These are phyloP conservation scores for Globisporangium polare DNA, from an alignment of 352 stramenopile species.

Conservation along the genomic window DNA sequence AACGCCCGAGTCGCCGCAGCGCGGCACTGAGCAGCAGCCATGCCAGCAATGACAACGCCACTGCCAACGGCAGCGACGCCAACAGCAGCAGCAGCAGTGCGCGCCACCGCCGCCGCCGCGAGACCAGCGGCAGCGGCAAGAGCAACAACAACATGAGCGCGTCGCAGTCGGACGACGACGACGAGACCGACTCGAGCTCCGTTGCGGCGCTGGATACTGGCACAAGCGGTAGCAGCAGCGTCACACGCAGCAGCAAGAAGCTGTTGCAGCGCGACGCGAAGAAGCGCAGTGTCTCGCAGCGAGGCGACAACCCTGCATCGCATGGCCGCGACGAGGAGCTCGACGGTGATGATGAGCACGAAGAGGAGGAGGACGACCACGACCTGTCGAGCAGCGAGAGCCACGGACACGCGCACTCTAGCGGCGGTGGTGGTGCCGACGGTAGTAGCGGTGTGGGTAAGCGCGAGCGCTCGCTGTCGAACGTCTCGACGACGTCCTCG, in stretches of 20 bases:
- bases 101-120: conserved; percentile 33
- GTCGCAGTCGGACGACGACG: conserved; percentile 51
- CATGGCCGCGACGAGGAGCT: conserved; percentile 21
- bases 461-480: conserved; percentile 60
- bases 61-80: conserved; percentile 20
- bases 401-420: conserved; percentile 14
- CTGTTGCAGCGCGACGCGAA: conserved; percentile 20
- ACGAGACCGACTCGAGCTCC: conserved; percentile 57
- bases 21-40: conserved; percentile 18
- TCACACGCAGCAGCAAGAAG: conserved; percentile 19
- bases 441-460: conserved; percentile 8
- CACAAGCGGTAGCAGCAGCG: conserved; percentile 22
- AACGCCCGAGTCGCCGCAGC: conserved; percentile 51
- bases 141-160: conserved; percentile 19
- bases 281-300: conserved; percentile 13
- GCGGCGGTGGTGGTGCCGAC: conserved; percentile 1
- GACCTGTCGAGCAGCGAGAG: conserved; percentile 16
- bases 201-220: conserved; percentile 18
- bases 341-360: conserved; percentile 24
- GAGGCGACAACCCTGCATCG: conserved; percentile 10
- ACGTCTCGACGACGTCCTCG: conserved; percentile 61
- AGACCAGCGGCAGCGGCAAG: conserved; percentile 22
- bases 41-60: conserved; percentile 11
- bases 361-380: conserved; percentile 24
- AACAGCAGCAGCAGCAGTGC: conserved; percentile 22